Evolutionary conservation across 1,139 yeast genomes (phyloP), one percentile per base, ranked within the genome.

Genomic region (Saccharomyces hybrid): DNA sequence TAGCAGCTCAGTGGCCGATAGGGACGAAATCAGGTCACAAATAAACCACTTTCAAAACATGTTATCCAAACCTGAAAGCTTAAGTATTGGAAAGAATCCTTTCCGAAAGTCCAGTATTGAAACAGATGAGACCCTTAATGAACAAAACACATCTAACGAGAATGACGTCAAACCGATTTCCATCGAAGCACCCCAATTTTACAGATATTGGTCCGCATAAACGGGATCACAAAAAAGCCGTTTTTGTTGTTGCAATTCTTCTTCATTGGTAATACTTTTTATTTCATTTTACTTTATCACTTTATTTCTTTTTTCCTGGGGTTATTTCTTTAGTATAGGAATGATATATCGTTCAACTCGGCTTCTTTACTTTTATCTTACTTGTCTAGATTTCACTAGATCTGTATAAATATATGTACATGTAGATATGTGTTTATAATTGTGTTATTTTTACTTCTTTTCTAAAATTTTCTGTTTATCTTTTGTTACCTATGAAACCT

Each of bases 181-280:
- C 46, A 75, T 86, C 58, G 91, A 86, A 62, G 78, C 88, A 14
- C 96, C 96, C 2, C 95, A 87, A 69, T 75, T 84, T 42, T 90
- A 88, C 71, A 87, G 91, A 70, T 86, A 88, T 62, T 90, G 98
- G 98, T 87, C 86, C 49, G 83, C 67, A 44, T 65, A 57, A 52
- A n/a, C 24, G 19, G 5, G 24, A 38, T 19, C 26, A 38, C 44
- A 38, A 19, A 7, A 24, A 38, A 11, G 26, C 24, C 44, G 19
- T 38, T 38, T 34, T 34, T 19, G n/a, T 38, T 38, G 44, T 38
- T 42, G 52, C 27, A 42, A 44, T 29, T 46, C 16, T 46, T 21
- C 48, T 26, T 14, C 21, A 28, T 47, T 11, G 14, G 32, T 28
- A 28, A 8, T 11, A 21, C 32, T 47, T 47, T 26, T 12, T 11